Evolutionary conservation across 2,329 filamentous ascomycete species (phyloP), one percentile per base, ranked within the genome.

Genomic region (Herpotrichia juniperi): DNA sequence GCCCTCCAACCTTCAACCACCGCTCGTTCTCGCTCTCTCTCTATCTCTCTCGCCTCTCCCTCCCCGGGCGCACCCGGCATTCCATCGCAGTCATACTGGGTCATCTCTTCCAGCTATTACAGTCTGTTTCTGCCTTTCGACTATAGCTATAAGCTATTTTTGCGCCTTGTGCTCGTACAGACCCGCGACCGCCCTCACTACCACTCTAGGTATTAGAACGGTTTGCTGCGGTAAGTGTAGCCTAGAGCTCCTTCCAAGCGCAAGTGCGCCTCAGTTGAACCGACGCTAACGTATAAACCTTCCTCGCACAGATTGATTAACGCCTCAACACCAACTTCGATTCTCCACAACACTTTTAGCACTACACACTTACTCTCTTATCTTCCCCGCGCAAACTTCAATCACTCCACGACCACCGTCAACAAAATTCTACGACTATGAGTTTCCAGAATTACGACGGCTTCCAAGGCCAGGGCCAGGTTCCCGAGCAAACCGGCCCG

Each of bases 381-480:
- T 40, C 37, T 40, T 16, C 19, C 37, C 37, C 37, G 14, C 19
- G 24, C 21, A 31, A 3, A 14, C 39, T 22, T 39, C 35, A 39
- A 24, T 17, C 44, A 24, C 28, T 19, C 28, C 34, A 22, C 34
- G 43, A 46, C 44, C 30, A 50, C 47, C 26, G 49, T 44, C 31
- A 43, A 47, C 53, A 49, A 48, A 47, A 46, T 50, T 40, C 43
- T 37, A 50, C 54, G 72, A 82, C 61, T 52, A 88, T 88, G 86
- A 86, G 84, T 71, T 88, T 86, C 78, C 82, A 83, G 57, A 84
- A 84, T 73, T 86, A 84, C 74, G 84, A 87, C 66, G 78, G 81
- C 59, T 86, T 84, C 73, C 83, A 82, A 68, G 82, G 82, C 71
- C 84, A 83, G 68, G 82, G 82, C 71, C 84, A 85, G 72, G 82